phyloP scores from a whole-genome alignment of 2,329 filamentous ascomycete species.

The Curvularia hawaiiensis region DNA sequence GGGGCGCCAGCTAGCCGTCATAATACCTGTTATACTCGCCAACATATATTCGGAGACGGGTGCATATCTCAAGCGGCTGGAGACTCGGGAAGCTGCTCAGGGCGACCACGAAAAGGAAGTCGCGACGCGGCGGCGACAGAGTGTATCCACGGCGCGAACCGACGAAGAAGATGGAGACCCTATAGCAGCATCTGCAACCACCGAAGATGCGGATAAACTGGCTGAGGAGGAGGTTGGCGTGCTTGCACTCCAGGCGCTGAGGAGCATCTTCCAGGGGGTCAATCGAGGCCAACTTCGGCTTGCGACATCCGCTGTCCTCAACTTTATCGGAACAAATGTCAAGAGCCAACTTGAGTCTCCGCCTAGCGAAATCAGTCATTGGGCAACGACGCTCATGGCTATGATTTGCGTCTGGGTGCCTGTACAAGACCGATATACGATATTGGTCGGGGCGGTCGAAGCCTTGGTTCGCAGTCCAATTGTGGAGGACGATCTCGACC shows the following conservation, averaged over 20 bases:
- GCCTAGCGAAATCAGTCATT: constrained; percentile 64
- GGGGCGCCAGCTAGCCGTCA: constrained; percentile 74
- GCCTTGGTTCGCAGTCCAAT: constrained; percentile 71
- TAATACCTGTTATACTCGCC: constrained; percentile 84
- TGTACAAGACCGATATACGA: constrained; percentile 91
- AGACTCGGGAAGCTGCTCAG: constrained; percentile 68
- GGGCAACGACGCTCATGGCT: constrained; percentile 83
- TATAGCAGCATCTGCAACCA: constrained; percentile 75
- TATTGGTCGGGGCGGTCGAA: constrained; percentile 82
- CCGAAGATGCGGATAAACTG: constrained; percentile 84
- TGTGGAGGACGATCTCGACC: constrained; percentile 71
- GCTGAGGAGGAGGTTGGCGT: constrained; percentile 89
- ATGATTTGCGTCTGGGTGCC: constrained; percentile 85
- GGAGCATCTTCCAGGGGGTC: constrained; percentile 82
- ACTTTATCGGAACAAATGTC: constrained; percentile 64
- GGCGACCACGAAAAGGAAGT: constrained; percentile 72
- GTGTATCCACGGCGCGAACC: constrained; percentile 77
- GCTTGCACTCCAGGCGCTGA: constrained; percentile 82
- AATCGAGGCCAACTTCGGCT: constrained; percentile 81
- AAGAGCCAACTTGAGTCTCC: constrained; percentile 31
- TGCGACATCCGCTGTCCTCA: constrained; percentile 74
- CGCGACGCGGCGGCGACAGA: constrained; percentile 70
- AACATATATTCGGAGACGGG: constrained; percentile 81
- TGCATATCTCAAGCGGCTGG: constrained; percentile 70
- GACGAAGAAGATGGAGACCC: constrained; percentile 69